Base-by-base conservation (phyloP, 768 basidiomycete genomes). In the Trametes sanguinea region DNA sequence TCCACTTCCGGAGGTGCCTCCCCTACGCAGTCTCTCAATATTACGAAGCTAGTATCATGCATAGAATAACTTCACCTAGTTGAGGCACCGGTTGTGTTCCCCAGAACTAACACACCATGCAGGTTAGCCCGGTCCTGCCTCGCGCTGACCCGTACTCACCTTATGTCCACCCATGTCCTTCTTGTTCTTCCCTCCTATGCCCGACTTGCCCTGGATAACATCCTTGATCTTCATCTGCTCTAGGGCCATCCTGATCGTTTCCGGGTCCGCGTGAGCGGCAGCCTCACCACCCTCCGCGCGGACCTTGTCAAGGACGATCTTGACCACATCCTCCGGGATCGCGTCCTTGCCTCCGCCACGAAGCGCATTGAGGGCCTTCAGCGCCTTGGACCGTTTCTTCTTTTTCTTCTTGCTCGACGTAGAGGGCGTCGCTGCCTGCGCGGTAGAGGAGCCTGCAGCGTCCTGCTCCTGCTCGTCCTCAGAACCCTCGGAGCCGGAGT, bases 31-130 rank as follows among this genome's bases (percentile, higher is more conserved):
- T 17, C 14, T 10, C 40, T 30, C 14, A 39, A 22, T 22, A 22
- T 22, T 16, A 61, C 53, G 10, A 11, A 9, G 13, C 13, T 43
- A 37, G 10, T 6, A 8, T n/a, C 40, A n/a, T 17, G 29, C 3
- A 11, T 13, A 16, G 16, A 14, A 1, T 3, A n/a, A 56, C 53
- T 45, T 69, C 22, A 87, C 91, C 90, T 57, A 85, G 75, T 70
- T 95, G 93, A n/a, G 94, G 91, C 6, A 99, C 97, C 3, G 97
- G 97, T 74, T 99, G 97, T 6, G 96, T 98, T 37, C 80, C 85
- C 97, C 97, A 98, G 76, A 99, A 99, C 95, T 94, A 54, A 22
- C 35, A 58, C 57, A 58, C 54, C 53, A 30, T 43, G 42, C 51
- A 67, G 30, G 32, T 35, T 13, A 39, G 37, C 29, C 16, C 6